Conservation (phyloP, 768 basidiomycete species). For the Agaricus sinodeliciosus region DNA sequence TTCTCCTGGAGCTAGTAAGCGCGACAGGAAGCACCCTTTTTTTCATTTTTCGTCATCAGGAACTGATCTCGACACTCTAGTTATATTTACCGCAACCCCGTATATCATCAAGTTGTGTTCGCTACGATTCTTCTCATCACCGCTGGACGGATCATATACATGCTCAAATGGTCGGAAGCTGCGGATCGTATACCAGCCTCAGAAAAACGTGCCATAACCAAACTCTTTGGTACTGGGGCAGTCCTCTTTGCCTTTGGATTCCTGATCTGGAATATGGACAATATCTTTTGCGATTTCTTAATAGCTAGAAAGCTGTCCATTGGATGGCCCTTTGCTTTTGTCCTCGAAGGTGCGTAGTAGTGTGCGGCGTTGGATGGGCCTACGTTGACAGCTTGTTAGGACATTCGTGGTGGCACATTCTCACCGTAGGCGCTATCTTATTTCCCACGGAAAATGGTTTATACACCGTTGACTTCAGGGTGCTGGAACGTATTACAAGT, state of each 20-base stretch:
- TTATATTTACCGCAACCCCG: slow-evolving; percentile 61
- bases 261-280: slow-evolving; percentile 76
- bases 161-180: slow-evolving; percentile 39
- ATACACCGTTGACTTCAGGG: slow-evolving; percentile 24
- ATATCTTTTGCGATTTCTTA: slow-evolving; percentile 58
- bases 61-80: slow-evolving; percentile 27
- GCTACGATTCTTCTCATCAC: slow-evolving; percentile 47
- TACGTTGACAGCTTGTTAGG: slow-evolving; percentile 26
- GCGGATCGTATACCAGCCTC: slow-evolving; percentile 34
- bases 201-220: slow-evolving; percentile 32
- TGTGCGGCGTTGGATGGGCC: not conserved
- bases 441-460: not conserved
- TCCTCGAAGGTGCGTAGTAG: slow-evolving; percentile 48
- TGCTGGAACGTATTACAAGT: slow-evolving; percentile 45
- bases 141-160: slow-evolving; percentile 41
- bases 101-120: slow-evolving; percentile 78
- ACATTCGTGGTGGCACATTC: slow-evolving; percentile 72
- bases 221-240: slow-evolving; percentile 47
- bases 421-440: slow-evolving; percentile 39
- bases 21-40: not conserved
- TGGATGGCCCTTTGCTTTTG: slow-evolving; percentile 62
- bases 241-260: slow-evolving; percentile 58
- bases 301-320: slow-evolving; percentile 48
- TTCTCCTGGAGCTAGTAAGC: slow-evolving; percentile 76
- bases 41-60: not conserved